Evolutionary conservation across 1,139 yeast genomes (phyloP).

Genomic region (Blastobotrys buckinghamii): DNA sequence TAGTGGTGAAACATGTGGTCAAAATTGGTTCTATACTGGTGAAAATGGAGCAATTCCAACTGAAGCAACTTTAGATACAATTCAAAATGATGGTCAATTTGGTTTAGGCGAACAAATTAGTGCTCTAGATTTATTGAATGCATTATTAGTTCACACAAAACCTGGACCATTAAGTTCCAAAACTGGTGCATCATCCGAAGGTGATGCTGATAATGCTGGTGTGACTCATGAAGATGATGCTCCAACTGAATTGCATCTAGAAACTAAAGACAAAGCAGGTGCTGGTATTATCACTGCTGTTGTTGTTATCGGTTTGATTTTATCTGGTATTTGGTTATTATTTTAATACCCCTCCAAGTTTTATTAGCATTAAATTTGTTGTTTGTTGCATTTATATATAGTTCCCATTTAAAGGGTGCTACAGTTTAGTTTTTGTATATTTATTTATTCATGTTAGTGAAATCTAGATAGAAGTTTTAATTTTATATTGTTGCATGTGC

Average conservation of each 20-base stretch:
- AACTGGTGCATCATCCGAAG: slow-evolving; percentile 49
- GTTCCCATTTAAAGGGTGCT: too few relatives aligned
- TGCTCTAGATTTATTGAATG: slow-evolving; percentile 74
- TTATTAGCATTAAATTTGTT: too few relatives aligned
- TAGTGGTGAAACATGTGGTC: slow-evolving; percentile 88
- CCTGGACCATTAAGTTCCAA: slow-evolving; percentile 37
- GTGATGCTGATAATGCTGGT: slow-evolving; percentile 30
- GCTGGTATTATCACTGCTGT: slow-evolving; percentile 80
- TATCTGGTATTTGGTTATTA: neutral
- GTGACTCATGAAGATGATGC: slow-evolving; percentile 14
- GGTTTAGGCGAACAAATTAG: slow-evolving; percentile 94
- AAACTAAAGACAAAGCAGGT: slow-evolving; percentile 67
- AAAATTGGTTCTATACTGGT: slow-evolving; percentile 56
- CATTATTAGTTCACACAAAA: slow-evolving; percentile 46
- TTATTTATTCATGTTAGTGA: too few relatives aligned
- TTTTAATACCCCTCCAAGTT: neutral
- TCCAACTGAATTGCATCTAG: slow-evolving; percentile 23
- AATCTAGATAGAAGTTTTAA: too few relatives aligned
- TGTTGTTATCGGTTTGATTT: slow-evolving; percentile 41
- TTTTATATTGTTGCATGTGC: too few relatives aligned
- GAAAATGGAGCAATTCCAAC: slow-evolving; percentile 17
- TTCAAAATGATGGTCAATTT: slow-evolving; percentile 64
- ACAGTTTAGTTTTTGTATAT: too few relatives aligned
- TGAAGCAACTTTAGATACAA: neutral
- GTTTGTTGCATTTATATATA: too few relatives aligned